Evolutionary conservation across 345 rosid species (phyloP), one percentile per base, ranked within the genome.

Genomic region (Chamaenerion angustifolium): DNA sequence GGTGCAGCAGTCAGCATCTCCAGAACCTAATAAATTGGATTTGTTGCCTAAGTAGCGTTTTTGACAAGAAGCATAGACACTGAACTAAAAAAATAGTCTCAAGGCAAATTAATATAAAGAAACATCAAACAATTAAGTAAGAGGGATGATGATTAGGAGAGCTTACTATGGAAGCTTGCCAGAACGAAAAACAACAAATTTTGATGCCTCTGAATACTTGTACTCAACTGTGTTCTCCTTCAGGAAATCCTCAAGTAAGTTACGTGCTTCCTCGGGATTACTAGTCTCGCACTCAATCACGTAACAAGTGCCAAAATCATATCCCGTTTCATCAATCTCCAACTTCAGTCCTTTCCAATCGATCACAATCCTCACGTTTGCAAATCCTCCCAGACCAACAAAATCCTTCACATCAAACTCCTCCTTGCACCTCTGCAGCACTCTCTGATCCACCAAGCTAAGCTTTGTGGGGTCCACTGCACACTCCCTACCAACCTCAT

Each of bases 251-350:
- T 76, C 89, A 14, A 90, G 79, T 71, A 72, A 51, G 16, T 25
- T 69, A 78, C 81, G 86, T 16, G 64, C 85, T 10, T 64, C 50
- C 52, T 86, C 93, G 5, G 96, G 96, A 58, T 83, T 81, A 41
- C 27, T 74, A 16, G 62, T 81, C 68, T 90, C 95, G 52, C 98
- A 90, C 56, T 86, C 96, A 14, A 90, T 57, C 73, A 86, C 96
- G 45, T 73, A 90, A 42, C 74, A 76, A 2, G 51, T 73, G 41
- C 95, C 95, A 56, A 90, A 86, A 12, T 56, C 76, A 56, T 65
- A 86, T 57, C 60, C 76, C 2, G 93, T 90, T 70, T 86, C 87
- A 55, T 90, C 98, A 46, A 90, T 87, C 74, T 86, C 95, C 68
- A 87, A 60, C 40, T 62, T 81, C 64, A 86, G 60, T 11, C 79